Percentiles rank a stretch among this genome's conserved stretches.
Conservation (phyloP, 2,329 filamentous ascomycete genomes). For the Aspergillus unguis region DNA sequence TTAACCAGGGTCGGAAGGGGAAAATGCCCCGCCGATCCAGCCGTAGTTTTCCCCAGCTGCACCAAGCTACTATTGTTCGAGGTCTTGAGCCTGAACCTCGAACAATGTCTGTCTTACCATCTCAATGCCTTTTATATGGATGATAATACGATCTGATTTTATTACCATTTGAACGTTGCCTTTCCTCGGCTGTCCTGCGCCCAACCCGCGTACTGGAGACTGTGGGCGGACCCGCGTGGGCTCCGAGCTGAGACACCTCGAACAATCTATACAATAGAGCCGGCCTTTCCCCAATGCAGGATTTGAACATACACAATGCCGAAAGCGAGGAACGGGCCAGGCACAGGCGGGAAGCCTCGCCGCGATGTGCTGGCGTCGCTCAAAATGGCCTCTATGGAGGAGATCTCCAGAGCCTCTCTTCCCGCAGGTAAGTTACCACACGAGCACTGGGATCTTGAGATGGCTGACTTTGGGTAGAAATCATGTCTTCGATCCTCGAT, state of each 20-base stretch:
- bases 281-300: slow-evolving; percentile 25
- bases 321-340: slow-evolving; percentile 47
- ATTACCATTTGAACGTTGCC: neutral
- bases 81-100: neutral
- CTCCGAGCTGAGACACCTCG: slow-evolving; percentile 9
- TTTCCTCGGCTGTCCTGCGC: neutral
- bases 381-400: slow-evolving; percentile 70
- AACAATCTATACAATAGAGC: slow-evolving; percentile 3
- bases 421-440: slow-evolving; percentile 65
- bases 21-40: slow-evolving; percentile 14
- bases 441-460: neutral
- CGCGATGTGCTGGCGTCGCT: slow-evolving; percentile 68
- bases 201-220: slow-evolving; percentile 11
- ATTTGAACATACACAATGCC: slow-evolving; percentile 39
- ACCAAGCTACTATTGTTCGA: neutral
- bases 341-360: slow-evolving; percentile 34
- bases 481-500: slow-evolving; percentile 82
- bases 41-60: slow-evolving; percentile 9
- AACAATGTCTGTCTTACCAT: neutral
- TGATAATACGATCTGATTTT: neutral
- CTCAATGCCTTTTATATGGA: neutral
- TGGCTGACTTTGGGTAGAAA: slow-evolving; percentile 58
- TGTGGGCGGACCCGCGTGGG: slow-evolving; percentile 4
- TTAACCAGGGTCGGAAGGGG: slow-evolving; percentile 10
- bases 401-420: slow-evolving; percentile 71